Evolutionary conservation across 2,329 filamentous ascomycete species (phyloP), one percentile per base, ranked within the genome.

Genomic region (Chalaropsis thielavioides): DNA sequence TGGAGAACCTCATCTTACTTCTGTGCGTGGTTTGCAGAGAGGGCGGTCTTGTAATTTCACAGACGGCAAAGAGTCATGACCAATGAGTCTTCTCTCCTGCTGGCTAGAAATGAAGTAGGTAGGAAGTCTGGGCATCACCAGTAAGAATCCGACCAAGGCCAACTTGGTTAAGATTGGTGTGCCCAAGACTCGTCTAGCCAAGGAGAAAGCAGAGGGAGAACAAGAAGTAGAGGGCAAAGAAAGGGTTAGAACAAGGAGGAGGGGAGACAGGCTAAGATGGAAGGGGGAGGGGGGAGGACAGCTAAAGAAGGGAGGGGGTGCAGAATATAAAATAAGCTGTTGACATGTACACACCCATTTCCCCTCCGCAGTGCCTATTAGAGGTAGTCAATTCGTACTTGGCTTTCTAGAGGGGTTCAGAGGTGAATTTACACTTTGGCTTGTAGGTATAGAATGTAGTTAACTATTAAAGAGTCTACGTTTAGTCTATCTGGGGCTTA

Each of bases 1-100:
- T 46, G 43, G 43, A 10, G 24, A 62, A 27, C 8, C 43, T 49
- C 41, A 62, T 62, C 31, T 62, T 62, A 62, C 43, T 62, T 38
- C 31, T 13, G 31, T 62, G 58, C 38, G 35, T 22, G 31, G 24
- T 22, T 62, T 43, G 54, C 54, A 58, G 54, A 31, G 27, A 31
- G 54, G 7, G 24, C 17, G 54, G 27, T n/a, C 27, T 58, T 35
- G 17, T 38, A 58, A 58, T 58, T 38, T 58, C 17, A 46, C 15
- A 2, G 3, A 19, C 3, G 6, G n/a, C 3, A 19, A 46, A 46
- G n/a, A 17, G 43, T n/a, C 24, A n/a, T 17, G 15, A 8, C 31
- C 19, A 19, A 35, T 56, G 5, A 31, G 51, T 13, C 41, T 13
- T 1, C 17, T n/a, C n/a, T n/a, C n/a, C n/a, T 46, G 43, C 5